phyloP scores from a whole-genome alignment of 2,329 filamentous ascomycete species.

The Sporothrix protearum region DNA sequence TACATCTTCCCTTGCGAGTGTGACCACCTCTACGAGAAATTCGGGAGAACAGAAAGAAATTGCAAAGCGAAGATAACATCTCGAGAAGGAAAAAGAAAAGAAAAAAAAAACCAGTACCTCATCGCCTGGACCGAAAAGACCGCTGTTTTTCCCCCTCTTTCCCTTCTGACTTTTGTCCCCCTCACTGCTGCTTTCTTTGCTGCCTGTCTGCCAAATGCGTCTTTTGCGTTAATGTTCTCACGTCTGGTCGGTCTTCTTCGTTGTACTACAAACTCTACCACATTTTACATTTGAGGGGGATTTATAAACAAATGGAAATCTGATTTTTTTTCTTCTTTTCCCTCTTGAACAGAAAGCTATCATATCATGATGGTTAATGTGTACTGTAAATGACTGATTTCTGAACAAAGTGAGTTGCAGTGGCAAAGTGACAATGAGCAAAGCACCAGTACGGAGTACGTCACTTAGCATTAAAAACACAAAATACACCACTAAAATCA shows the following conservation, averaged over 20 bases:
- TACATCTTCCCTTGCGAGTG: background rate
- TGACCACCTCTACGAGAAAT: background rate
- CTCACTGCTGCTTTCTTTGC: background rate
- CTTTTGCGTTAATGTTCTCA: background rate
- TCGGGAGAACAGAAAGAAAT: background rate
- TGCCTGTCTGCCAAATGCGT: background rate
- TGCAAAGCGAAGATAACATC: background rate
- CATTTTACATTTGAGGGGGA: background rate
- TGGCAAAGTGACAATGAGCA: background rate
- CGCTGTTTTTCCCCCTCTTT: background rate
- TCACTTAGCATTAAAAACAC: background rate
- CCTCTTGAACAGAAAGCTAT: background rate
- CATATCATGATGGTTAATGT: background rate
- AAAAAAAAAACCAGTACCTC: background rate
- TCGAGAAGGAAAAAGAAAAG: background rate
- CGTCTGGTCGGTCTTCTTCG: background rate
- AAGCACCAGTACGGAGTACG: background rate
- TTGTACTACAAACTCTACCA: slow-evolving; percentile 8
- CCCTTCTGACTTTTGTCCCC: background rate
- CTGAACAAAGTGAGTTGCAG: background rate
- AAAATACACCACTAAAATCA: background rate
- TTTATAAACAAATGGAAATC: slow-evolving; percentile 1
- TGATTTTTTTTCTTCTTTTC: background rate
- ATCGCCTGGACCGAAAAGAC: background rate
- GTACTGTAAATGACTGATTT: background rate